Base-by-base conservation (phyloP, 176 grass and related monocot species). In the Paspalum vaginatum region DNA sequence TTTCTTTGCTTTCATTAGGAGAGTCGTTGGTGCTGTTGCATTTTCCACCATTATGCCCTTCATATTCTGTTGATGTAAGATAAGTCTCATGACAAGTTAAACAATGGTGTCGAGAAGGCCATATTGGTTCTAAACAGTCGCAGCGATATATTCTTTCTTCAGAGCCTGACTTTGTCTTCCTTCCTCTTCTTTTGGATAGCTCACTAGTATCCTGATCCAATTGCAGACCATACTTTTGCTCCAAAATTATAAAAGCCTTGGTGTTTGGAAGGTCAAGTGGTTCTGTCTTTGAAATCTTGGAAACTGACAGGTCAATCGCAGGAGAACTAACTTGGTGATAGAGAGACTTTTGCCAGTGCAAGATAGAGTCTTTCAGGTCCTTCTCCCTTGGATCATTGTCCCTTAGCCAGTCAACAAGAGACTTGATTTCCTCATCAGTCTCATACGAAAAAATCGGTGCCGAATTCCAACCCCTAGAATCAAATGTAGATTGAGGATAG, bases 341-440 rank as follows among this genome's bases (percentile, higher is more conserved):
- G 54, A 89, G 48, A 74, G 87, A 55, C 58, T 85, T 85, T 84
- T 93, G 96, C 86, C 92, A 98, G 70, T 87, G 92, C 67, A 93
- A 89, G 43, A 98, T 95, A 53, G 81, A 81, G 43, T 95, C 90
- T 84, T 89, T 98, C 78, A 98, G 75, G 52, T 98, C 96, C 84
- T 81, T 95, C 76, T 98, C 96, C 80, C 84, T 88, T 67, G 88
- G 90, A 68, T 98, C 96, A 72, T 73, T 49, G 41, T 89, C 90
- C 45, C 76, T 95, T 78, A 98, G 65, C 96, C 92, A 95, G 59
- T 85, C 83, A 84, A 89, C 48, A 93, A 98, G 88, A 76, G 63
- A 73, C 62, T 85, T 79, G 50, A 98, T 85, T 84, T 95, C 96
- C 68, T 87, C 86, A 70, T 93, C 88, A 78, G 92, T 91, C 88